Base-by-base conservation (phyloP, 1,284 basidiomycete species). In the Somion occarium region DNA sequence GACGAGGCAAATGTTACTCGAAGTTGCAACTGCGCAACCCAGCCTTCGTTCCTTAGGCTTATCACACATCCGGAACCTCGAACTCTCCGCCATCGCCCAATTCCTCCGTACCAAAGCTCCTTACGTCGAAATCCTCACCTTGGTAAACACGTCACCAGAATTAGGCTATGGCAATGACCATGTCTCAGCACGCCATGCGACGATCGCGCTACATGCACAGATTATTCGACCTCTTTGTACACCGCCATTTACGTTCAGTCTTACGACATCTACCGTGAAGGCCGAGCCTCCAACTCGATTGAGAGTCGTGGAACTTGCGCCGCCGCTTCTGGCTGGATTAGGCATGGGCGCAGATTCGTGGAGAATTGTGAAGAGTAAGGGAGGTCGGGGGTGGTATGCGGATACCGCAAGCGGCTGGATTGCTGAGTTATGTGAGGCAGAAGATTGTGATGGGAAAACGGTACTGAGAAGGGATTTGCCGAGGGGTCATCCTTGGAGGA, bases 381-480 rank as follows among this genome's bases (percentile, higher is more conserved):
- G 96, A 2, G 86, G 93, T 0, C 73, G 96, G 39, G 95, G 93
- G 1, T 99, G 96, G 94, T 97, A 95, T 61, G 92, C 96, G 50
- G 91, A 97, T 65, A 80, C 84, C 0, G 88, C 89, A 13, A 86
- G 85, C 47, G 91, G 88, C 2, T 96, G 93, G 86, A 73, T 88
- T 41, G 54, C 65, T 38, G 54, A 60, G 41, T 46, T 51, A 5
- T 56, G 53, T 25, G 71, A 69, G 22, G 46, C 37, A 23, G 38
- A 38, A n/a, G 58, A 54, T 7, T 18, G 39, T 41, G 39, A 41
- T 15, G 20, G 39, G 9, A 46, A 51, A 3, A 52, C 59, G 4
- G 69, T 71, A 23, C 68, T 91, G 46, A 69, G 76, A 53, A 74
- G 93, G 43, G 83, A 85, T 58, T 69, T 96, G 9, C 68, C 74